Evolutionary conservation across 2,329 filamentous ascomycete species (phyloP).

Genomic region (Hortaea werneckii): DNA sequence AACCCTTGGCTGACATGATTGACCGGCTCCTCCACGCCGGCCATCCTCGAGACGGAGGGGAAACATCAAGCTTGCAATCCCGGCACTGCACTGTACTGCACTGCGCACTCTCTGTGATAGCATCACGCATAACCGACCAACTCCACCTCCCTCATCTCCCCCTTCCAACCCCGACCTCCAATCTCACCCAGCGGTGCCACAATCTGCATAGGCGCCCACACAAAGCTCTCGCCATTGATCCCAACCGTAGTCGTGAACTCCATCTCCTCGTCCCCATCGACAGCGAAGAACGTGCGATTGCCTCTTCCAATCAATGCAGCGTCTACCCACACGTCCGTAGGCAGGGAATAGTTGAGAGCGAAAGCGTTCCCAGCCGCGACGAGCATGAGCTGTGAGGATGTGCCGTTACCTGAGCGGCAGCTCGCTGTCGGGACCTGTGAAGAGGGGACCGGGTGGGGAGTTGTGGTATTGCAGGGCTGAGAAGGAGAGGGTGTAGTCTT

Average conservation of each 20-base stretch:
- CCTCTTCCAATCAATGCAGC: constrained; percentile 27
- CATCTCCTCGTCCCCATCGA: constrained; percentile 21
- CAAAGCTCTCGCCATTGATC: constrained; percentile 31
- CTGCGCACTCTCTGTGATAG: neutral
- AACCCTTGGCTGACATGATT: no score
- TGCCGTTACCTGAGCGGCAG: constrained; percentile 11
- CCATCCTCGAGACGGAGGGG: no score
- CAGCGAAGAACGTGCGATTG: constrained; percentile 27
- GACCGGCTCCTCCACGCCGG: no score
- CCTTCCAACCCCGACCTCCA: constrained; percentile 23
- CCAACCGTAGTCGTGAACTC: constrained; percentile 37
- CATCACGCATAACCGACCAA: constrained; percentile 11
- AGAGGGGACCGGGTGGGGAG: constrained; percentile 35
- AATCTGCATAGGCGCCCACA: constrained; percentile 36
- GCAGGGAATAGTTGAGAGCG: constrained; percentile 32
- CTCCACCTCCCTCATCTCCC: constrained; percentile 9
- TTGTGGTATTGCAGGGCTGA: constrained; percentile 29
- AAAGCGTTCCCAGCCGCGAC: constrained; percentile 31
- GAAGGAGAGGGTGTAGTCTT: constrained; percentile 46
- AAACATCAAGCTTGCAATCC: no score
- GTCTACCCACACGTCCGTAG: constrained; percentile 28
- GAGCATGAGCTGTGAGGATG: constrained; percentile 25
- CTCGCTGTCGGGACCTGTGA: constrained; percentile 26
- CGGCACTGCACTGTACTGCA: no score
- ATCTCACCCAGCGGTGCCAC: constrained; percentile 36